These are phyloP conservation scores for Hordeum vulgare DNA, from an alignment of 176 grass and related monocot genomes.

Conservation along the genomic window DNA sequence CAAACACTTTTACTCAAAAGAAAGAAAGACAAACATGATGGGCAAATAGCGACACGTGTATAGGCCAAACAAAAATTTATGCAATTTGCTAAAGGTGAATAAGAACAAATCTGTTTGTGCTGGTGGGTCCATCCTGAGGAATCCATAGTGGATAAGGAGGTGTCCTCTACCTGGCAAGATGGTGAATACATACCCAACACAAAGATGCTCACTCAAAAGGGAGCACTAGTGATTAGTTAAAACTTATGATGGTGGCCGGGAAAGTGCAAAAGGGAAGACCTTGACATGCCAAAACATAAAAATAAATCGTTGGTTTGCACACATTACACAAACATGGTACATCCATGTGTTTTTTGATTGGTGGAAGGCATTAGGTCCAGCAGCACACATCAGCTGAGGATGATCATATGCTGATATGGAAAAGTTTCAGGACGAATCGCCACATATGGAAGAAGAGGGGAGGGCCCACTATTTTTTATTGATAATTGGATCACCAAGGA, in stretches of 20 bases:
- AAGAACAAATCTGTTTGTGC: not conserved
- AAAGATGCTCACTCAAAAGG: conserved; percentile 56
- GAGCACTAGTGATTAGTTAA: conserved; percentile 16
- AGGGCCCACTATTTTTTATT: not conserved
- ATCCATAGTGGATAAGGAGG: conserved; percentile 57
- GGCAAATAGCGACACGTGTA: not conserved
- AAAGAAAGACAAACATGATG: too few relatives aligned
- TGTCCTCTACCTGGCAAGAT: not conserved
- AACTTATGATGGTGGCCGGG: not conserved
- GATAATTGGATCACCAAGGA: not conserved
- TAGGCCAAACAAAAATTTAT: not conserved
- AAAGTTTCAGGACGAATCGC: not conserved
- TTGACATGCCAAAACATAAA: not conserved
- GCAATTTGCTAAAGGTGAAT: not conserved
- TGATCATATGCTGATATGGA: not conserved
- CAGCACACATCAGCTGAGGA: not conserved
- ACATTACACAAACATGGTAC: not conserved
- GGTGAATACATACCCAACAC: conserved; percentile 19
- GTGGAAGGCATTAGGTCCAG: conserved; percentile 4
- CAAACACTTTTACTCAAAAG: too few relatives aligned
- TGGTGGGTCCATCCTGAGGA: conserved; percentile 17
- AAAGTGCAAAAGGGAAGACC: not conserved
- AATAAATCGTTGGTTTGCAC: not conserved
- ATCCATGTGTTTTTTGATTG: not conserved
- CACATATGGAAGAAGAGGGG: not conserved